Base-by-base conservation (phyloP, 2,329 filamentous ascomycete species). In the Knufia fluminis region DNA sequence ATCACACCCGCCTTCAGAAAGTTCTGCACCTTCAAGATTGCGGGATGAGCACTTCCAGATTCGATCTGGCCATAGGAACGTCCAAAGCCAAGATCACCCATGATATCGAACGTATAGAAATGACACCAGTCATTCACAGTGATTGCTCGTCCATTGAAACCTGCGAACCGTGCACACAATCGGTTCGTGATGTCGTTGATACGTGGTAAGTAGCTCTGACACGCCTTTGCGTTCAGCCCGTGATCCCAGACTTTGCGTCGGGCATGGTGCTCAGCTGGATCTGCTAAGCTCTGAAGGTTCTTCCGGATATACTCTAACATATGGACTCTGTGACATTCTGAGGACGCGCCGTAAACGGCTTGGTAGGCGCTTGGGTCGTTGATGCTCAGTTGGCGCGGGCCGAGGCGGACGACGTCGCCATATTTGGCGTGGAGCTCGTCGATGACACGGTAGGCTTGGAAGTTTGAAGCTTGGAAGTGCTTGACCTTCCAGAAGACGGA, bases 401-500 rank as follows among this genome's bases (percentile, higher is more conserved):
- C 52, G 23, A 46, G 20, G 10, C 22, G 16, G 19, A 54, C 50
- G 50, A 53, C 45, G 17, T 49, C 45, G 24, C 53, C 53, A 20
- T 54, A 55, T 46, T 51, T 24, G 22, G 28, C n/a, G 28, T 52
- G 51, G 24, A 47, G 31, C 32, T 46, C 26, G 12, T 53, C 49
- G 16, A 55, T 26, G 43, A 51, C 39, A 2, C 47, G 16, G 43
- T 31, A 46, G 14, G 38, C 49, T 39, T 41, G 40, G 31, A 24
- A 36, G 41, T 32, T 46, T 19, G 20, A 40, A 38, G 10, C 35
- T 26, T 33, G n/a, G 22, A 26, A 43, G 9, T 43, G 40, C 20
- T 33, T 36, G 20, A 49, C 46, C 20, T 53, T 59, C 49, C 44
- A 55, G 12, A 62, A 47, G 14, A 60, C 61, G 0, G 52, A 51